These are phyloP conservation scores for Setomelanomma holmii DNA, from an alignment of 2,329 filamentous ascomycete species.

Conservation along the genomic window DNA sequence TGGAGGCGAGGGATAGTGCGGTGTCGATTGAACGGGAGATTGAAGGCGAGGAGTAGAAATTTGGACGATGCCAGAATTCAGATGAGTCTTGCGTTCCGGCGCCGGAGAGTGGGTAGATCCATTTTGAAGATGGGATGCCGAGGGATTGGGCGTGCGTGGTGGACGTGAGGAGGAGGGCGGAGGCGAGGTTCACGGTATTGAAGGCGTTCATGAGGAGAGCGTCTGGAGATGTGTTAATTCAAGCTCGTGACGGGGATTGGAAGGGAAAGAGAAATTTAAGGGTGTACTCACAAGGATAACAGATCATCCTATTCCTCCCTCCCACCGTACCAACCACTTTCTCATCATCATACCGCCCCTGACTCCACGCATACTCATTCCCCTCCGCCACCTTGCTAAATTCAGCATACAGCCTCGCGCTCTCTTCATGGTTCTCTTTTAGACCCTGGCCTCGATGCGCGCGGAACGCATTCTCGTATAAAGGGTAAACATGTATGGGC, in stretches of 20 bases:
- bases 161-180: conserved; percentile 67
- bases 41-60: conserved; percentile 64
- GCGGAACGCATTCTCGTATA: conserved; percentile 71
- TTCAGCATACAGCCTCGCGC: conserved; percentile 64
- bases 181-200: conserved; percentile 71
- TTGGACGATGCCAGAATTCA: conserved; percentile 69
- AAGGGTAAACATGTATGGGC: conserved; percentile 71
- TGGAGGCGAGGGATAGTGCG: conserved; percentile 56
- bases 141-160: conserved; percentile 61
- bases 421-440: conserved; percentile 65
- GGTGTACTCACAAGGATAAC: conserved; percentile 66
- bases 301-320: conserved; percentile 71
- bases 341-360: conserved; percentile 57
- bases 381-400: conserved; percentile 65
- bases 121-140: conserved; percentile 62
- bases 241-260: background rate
- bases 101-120: conserved; percentile 70
- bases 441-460: conserved; percentile 63
- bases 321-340: conserved; percentile 62
- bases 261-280: background rate
- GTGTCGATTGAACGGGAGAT: conserved; percentile 66
- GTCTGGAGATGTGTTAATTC: too few relatives aligned
- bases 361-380: conserved; percentile 65
- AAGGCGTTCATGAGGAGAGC: conserved; percentile 75
- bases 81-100: conserved; percentile 66